These are phyloP conservation scores for Lojkania enalia DNA, from an alignment of 2,329 filamentous ascomycete species.

Conservation along the genomic window DNA sequence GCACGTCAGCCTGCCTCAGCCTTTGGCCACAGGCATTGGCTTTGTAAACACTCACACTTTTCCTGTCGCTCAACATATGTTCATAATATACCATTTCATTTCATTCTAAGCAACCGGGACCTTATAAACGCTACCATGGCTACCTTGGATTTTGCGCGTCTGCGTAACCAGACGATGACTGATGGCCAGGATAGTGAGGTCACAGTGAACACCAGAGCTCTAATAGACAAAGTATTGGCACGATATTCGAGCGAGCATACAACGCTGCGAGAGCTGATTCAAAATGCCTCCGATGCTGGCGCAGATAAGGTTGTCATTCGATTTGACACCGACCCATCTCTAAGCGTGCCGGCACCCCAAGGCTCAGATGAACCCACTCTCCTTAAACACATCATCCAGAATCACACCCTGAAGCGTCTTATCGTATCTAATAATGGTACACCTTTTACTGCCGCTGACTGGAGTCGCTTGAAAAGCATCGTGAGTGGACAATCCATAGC, in stretches of 20 bases:
- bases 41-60: no score
- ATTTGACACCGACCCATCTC: constrained; percentile 88
- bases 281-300: constrained; percentile 97
- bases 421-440: constrained; percentile 91
- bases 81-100: no score
- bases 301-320: constrained; percentile 87
- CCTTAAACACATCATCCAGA: constrained; percentile 78
- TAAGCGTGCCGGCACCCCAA: constrained; percentile 69
- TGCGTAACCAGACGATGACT: constrained; percentile 86
- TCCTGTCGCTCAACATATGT: no score
- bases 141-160: constrained; percentile 60
- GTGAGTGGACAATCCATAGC: no score
- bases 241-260: constrained; percentile 96
- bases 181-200: constrained; percentile 95
- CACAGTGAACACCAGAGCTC: constrained; percentile 91
- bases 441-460: constrained; percentile 86
- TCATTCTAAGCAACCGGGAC: no score
- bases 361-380: constrained; percentile 69
- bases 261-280: constrained; percentile 85
- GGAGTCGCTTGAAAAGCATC: constrained; percentile 90
- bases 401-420: constrained; percentile 86
- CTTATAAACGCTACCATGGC: constrained; percentile 34
- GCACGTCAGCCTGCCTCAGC: not conserved
- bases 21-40: no score
- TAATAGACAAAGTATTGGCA: constrained; percentile 97